Evolutionary conservation across 2,329 filamentous ascomycete genomes (phyloP).

Genomic region (Scleromitrula shiraiana): DNA sequence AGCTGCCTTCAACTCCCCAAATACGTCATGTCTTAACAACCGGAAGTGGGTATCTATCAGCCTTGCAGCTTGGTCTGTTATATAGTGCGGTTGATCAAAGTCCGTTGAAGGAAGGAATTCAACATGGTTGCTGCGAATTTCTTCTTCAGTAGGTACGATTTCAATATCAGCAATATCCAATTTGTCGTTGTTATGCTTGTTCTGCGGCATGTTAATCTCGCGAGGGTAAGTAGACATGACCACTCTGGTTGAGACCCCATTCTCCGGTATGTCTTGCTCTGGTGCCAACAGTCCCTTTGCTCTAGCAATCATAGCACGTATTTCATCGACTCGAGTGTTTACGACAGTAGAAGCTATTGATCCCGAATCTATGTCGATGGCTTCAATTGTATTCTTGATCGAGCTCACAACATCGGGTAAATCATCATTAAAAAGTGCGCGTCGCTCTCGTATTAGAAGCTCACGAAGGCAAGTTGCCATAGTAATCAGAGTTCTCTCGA

Average conservation of each 20-base stretch:
- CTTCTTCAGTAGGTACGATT: slow-evolving; percentile 29
- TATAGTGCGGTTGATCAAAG: slow-evolving; percentile 3
- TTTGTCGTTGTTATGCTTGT: slow-evolving; percentile 8
- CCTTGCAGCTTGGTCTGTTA: neutral
- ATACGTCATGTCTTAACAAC: slow-evolving; percentile 37
- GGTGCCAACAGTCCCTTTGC: neutral
- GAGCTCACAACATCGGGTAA: neutral
- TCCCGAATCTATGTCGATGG: neutral
- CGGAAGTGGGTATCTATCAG: slow-evolving; percentile 19
- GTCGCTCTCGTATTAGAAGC: slow-evolving; percentile 2
- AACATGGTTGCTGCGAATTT: slow-evolving; percentile 21
- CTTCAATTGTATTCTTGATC: neutral
- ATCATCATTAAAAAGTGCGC: neutral
- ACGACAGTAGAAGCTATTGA: neutral
- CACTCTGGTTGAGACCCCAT: neutral
- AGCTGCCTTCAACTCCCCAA: slow-evolving; percentile 39
- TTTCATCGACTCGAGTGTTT: neutral
- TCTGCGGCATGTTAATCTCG: neutral
- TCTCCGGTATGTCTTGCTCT: neutral
- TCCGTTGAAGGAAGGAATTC: slow-evolving; percentile 19
- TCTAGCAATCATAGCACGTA: slow-evolving; percentile 1
- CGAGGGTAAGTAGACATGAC: slow-evolving; percentile 3
- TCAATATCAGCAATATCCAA: slow-evolving; percentile 28
- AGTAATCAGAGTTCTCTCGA: neutral
- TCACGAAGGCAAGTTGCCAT: slow-evolving; percentile 1